A percentile compares a stretch with the other conserved stretches of the same genome.
These are phyloP conservation scores for Globisporangium spiculum DNA, from an alignment of 352 stramenopile genomes.

Conservation along the genomic window DNA sequence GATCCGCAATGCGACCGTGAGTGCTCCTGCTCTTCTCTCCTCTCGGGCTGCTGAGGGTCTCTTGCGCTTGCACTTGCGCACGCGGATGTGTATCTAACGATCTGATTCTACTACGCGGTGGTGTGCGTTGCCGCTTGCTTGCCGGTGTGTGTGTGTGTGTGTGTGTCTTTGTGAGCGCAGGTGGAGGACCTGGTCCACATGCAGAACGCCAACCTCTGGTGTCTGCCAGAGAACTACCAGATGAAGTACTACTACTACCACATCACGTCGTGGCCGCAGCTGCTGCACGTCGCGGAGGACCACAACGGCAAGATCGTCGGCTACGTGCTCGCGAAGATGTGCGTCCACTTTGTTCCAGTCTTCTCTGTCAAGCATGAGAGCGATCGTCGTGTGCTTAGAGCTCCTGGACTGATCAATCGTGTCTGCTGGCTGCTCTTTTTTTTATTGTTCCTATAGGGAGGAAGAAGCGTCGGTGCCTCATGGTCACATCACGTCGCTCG, in stretches of 20 bases:
- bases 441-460: conserved; percentile 34
- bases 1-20: conserved; percentile 93
- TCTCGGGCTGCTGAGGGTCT: background rate
- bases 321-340: conserved; percentile 99
- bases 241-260: conserved; percentile 99
- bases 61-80: background rate
- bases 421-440: conserved; percentile 6
- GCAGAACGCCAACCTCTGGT: conserved; percentile 99
- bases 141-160: background rate
- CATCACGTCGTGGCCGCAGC: conserved; percentile 98
- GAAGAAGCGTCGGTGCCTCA: conserved; percentile 88
- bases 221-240: conserved; percentile 99
- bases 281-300: conserved; percentile 98
- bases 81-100: background rate
- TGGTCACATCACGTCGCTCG: conserved; percentile 99
- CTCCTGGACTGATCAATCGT: background rate
- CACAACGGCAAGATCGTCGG: conserved; percentile 98
- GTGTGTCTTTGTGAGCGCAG: conserved; percentile 24
- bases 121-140: background rate
- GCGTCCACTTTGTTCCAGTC: conserved; percentile 23
- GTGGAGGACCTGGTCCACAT: conserved; percentile 97
- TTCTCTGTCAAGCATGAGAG: background rate
- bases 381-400: background rate
- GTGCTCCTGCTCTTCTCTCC: conserved; percentile 8
- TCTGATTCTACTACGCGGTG: background rate